These are phyloP conservation scores for Gentiana dahurica DNA, from an alignment of 257 asterid genomes.

Conservation along the genomic window DNA sequence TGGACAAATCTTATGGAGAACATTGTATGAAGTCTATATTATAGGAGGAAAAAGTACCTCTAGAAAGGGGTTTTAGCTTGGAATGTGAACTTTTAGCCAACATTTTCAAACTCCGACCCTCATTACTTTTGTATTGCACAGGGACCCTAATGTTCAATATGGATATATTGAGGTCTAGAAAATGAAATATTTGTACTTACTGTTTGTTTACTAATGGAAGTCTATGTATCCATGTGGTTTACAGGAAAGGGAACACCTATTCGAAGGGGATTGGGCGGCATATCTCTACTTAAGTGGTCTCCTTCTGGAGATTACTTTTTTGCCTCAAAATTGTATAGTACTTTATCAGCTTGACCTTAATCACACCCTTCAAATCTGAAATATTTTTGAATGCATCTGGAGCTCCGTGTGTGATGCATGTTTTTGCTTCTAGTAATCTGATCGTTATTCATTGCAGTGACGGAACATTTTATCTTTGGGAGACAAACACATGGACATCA, in stretches of 20 bases:
- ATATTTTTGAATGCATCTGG: background rate
- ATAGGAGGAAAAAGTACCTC: no score
- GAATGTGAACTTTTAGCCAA: no score
- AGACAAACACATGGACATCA: conserved; percentile 97
- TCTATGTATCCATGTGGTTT: conserved; percentile 8
- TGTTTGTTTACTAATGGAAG: background rate
- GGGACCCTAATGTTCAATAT: no score
- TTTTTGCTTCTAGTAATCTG: conserved; percentile 1
- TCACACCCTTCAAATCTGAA: background rate
- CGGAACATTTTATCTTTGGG: conserved; percentile 98
- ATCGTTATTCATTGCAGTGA: conserved; percentile 46
- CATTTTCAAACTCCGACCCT: no score
- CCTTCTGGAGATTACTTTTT: conserved; percentile 93
- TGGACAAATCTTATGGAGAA: no score
- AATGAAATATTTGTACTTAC: no score
- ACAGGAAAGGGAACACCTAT: conserved; percentile 89
- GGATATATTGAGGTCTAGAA: no score
- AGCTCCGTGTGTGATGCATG: background rate
- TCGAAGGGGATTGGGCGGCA: conserved; percentile 97
- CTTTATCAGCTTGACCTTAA: conserved; percentile 8
- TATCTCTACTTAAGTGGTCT: conserved; percentile 92
- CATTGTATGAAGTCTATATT: no score
- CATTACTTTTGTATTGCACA: no score
- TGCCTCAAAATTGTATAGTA: conserved; percentile 79
- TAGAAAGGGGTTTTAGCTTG: no score